phyloP scores from a whole-genome alignment of 495 filamentous ascomycete genomes.

The Trichoderma erinaceum region DNA sequence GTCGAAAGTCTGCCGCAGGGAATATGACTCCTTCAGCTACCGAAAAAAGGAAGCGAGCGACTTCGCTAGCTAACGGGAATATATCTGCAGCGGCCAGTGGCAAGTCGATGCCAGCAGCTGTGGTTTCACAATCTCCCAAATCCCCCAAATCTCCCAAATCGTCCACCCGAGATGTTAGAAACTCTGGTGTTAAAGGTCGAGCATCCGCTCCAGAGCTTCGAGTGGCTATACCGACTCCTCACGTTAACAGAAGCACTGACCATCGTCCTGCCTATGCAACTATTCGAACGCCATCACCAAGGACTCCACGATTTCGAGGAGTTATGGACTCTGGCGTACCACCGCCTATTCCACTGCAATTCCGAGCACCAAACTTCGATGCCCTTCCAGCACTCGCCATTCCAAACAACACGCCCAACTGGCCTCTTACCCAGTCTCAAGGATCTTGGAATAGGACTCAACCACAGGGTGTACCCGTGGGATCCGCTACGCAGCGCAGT shows the following conservation, averaged over 20 bases:
- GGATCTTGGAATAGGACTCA: not conserved
- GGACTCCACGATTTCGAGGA: not conserved
- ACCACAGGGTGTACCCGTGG: not conserved
- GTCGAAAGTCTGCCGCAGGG: not conserved
- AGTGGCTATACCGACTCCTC: not conserved
- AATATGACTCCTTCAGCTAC: not conserved
- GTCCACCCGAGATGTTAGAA: not conserved
- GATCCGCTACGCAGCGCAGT: not conserved
- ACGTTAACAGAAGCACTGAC: not conserved
- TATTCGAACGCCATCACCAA: not conserved
- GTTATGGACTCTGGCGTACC: constrained; percentile 3
- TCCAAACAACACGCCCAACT: not conserved
- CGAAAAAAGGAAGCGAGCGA: not conserved
- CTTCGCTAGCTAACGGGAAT: not conserved
- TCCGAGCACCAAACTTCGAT: not conserved
- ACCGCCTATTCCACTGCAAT: not conserved
- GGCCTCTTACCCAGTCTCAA: not conserved
- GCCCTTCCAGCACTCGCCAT: not conserved
- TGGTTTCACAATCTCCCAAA: not conserved
- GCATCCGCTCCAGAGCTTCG: not conserved
- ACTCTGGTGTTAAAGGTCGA: not conserved
- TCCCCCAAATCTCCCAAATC: not conserved
- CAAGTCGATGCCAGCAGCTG: not conserved
- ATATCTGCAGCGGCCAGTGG: not conserved
- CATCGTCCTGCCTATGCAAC: not conserved